Base-by-base conservation (phyloP, 1,284 basidiomycete genomes). In the Heterobasidion irregulare region DNA sequence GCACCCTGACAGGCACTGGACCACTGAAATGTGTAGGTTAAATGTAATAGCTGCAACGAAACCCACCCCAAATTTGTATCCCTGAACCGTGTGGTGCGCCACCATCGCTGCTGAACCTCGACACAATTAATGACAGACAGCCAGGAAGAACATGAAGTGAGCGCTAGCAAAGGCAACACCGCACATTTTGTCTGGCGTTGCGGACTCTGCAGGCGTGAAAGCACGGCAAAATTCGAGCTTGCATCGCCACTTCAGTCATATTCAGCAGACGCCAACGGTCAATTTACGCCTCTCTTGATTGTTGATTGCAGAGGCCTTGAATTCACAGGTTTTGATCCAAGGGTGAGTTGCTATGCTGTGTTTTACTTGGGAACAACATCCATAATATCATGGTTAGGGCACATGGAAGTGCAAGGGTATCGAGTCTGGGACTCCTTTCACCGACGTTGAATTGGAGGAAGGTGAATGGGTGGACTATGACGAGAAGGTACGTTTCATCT, bases 101-200 rank as follows among this genome's bases (percentile, higher is more conserved):
- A 33, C 18, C 26, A 26, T 5, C 26, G 6, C 26, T 26, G 55
- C 6, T 13, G 6, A 33, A 6, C 26, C 16, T 12, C 33, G 38
- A 36, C 35, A 3, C 19, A 0, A 26, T 26, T 5, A 26, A 26
- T 26, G 6, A 26, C 26, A 26, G 26, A 4, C 26, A 26, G 26
- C 47, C 61, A 91, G 87, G 81, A 90, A 69, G 75, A 81, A 64
- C 76, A 69, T 56, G 78, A 83, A 58, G 71, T 89, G n/a, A 76
- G 78, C 13, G 76, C 82, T 13, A 74, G 83, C 8, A 90, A 84
- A 68, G 79, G 82, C 38, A 78, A 67, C 63, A 83, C 73, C 4
- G 89, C 89, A 1, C 73, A 91, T 66, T 85, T 92, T 62, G 86
- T 92, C 43, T 92, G 89, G 89, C 75, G 75, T 59, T 92, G 89